Evolutionary conservation across 805 yeast species (phyloP).

Genomic region (Wickerhamiella occidentalis): DNA sequence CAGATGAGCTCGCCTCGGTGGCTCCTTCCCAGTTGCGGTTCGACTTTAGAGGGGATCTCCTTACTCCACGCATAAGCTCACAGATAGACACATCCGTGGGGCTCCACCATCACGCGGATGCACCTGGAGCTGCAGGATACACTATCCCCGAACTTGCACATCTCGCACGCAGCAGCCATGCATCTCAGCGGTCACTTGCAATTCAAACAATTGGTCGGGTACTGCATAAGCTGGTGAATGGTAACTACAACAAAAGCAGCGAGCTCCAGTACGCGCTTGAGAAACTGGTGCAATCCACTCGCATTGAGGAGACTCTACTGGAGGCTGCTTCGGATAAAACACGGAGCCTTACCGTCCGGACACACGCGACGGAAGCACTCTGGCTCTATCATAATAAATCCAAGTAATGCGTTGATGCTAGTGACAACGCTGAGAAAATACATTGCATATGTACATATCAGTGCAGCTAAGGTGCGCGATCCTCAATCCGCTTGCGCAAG

Average conservation of each 20-base stretch:
- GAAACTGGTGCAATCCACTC: slow-evolving; percentile 16
- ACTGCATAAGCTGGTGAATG: slow-evolving; percentile 61
- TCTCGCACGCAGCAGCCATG: slow-evolving; percentile 60
- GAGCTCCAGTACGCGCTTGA: slow-evolving; percentile 24
- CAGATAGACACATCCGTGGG: slow-evolving; percentile 49
- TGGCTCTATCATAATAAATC: slow-evolving; percentile 17
- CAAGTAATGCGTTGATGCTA: neutral
- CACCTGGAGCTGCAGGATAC: slow-evolving; percentile 86
- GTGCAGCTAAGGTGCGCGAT: slow-evolving; percentile 6
- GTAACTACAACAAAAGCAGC: slow-evolving; percentile 32
- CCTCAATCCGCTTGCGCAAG: slow-evolving; percentile 9
- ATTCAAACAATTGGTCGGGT: slow-evolving; percentile 80
- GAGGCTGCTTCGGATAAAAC: slow-evolving; percentile 22
- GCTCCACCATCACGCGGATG: slow-evolving; percentile 81
- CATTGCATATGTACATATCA: slow-evolving; percentile 9
- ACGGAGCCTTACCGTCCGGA: slow-evolving; percentile 22
- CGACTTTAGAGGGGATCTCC: slow-evolving; percentile 72
- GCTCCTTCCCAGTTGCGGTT: slow-evolving; percentile 58
- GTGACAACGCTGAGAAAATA: neutral
- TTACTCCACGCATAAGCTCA: slow-evolving; percentile 43
- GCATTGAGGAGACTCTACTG: slow-evolving; percentile 20
- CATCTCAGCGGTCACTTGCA: slow-evolving; percentile 80
- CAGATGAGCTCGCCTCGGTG: slow-evolving; percentile 37
- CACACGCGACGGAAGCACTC: slow-evolving; percentile 23
- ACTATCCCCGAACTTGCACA: slow-evolving; percentile 74